Conservation (phyloP, 257 asterid species). For the Jaltomata sinuosa region DNA sequence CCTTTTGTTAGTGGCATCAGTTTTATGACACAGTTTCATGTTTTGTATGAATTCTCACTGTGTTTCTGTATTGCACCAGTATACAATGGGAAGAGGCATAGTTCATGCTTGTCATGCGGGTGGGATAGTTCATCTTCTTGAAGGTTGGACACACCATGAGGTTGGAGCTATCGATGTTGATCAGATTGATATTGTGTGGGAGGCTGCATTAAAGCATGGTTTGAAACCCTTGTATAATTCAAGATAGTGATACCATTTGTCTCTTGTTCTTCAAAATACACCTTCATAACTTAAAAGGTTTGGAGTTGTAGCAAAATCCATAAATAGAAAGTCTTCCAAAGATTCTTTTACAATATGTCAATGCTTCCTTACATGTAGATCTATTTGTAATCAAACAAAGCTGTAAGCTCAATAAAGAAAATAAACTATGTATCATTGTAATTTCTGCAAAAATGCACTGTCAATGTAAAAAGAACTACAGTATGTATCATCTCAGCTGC, state of each 20-base stretch:
- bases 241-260: background rate
- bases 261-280: background rate
- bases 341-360: background rate
- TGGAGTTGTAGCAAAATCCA: background rate
- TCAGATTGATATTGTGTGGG: constrained; percentile 77
- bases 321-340: background rate
- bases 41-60: background rate
- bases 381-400: background rate
- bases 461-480: background rate
- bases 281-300: background rate
- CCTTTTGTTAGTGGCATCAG: background rate
- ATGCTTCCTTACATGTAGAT: background rate
- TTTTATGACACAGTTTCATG: background rate
- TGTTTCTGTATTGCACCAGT: constrained; percentile 26
- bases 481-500: background rate
- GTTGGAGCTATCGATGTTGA: constrained; percentile 83
- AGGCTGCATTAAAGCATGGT: constrained; percentile 88
- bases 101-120: constrained; percentile 99
- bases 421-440: background rate
- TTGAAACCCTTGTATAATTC: constrained; percentile 44
- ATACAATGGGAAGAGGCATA: constrained; percentile 81
- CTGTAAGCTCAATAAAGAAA: background rate
- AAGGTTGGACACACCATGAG: constrained; percentile 87
- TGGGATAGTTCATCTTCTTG: constrained; percentile 74
- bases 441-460: background rate